A percentile compares a stretch with the other conserved stretches of the same genome.
These are phyloP conservation scores for Leccinum boreale DNA, from an alignment of 768 basidiomycete species.

Conservation along the genomic window DNA sequence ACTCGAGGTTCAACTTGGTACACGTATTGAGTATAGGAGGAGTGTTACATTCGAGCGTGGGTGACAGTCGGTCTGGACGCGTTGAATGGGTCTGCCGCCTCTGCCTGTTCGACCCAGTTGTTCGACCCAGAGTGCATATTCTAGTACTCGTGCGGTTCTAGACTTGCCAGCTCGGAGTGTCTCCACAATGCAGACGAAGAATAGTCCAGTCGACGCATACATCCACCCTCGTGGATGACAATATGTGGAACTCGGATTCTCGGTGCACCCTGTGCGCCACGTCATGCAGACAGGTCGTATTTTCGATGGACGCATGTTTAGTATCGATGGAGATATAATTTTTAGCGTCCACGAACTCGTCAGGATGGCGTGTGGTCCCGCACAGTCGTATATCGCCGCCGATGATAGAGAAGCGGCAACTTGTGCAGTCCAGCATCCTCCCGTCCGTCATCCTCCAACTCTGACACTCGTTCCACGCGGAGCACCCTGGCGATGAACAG, in stretches of 20 bases:
- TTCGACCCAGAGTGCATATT: not conserved
- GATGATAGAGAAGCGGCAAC: slow-evolving; percentile 63
- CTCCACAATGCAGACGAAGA: not conserved
- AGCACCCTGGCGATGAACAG: slow-evolving; percentile 81
- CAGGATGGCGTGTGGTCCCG: slow-evolving; percentile 21
- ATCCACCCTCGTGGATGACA: not conserved
- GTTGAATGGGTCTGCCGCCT: not conserved
- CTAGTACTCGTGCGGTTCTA: not conserved
- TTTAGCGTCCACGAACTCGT: not conserved
- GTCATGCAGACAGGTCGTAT: slow-evolving; percentile 7
- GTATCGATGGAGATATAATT: slow-evolving; percentile 3
- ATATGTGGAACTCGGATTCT: not conserved
- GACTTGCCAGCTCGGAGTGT: not conserved
- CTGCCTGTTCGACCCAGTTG: not conserved
- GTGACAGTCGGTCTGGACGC: too few relatives aligned
- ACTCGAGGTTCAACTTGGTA: too few relatives aligned
- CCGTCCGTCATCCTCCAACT: slow-evolving; percentile 15
- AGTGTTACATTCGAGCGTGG: not conserved
- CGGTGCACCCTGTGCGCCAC: not conserved
- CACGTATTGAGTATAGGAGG: too few relatives aligned
- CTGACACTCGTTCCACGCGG: slow-evolving; percentile 47
- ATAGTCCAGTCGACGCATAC: too few relatives aligned
- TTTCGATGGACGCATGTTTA: not conserved
- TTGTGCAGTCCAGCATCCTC: slow-evolving; percentile 27
- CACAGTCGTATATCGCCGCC: slow-evolving; percentile 55